These are phyloP conservation scores for Xylaria sp. DNA, from an alignment of 2,329 filamentous ascomycete genomes.

Conservation along the genomic window DNA sequence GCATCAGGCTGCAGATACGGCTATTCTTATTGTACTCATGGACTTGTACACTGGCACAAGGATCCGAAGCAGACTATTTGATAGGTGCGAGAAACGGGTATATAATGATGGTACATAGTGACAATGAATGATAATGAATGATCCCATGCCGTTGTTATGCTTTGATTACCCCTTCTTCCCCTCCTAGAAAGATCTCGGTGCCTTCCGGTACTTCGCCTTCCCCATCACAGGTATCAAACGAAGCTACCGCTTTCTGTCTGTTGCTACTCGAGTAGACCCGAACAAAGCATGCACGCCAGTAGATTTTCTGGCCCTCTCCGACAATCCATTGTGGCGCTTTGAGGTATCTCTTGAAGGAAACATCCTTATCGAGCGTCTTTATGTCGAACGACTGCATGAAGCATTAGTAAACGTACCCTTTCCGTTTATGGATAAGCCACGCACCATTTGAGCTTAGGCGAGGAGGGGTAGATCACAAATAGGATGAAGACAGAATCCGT, in stretches of 20 bases:
- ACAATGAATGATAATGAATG: too few relatives aligned
- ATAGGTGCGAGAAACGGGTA: too few relatives aligned
- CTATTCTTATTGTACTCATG: neutral
- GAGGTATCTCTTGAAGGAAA: neutral
- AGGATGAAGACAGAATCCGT: too few relatives aligned
- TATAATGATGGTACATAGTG: too few relatives aligned
- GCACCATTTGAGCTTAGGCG: too few relatives aligned
- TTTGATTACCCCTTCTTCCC: neutral
- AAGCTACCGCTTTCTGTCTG: neutral
- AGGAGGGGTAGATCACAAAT: too few relatives aligned
- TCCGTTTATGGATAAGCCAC: too few relatives aligned
- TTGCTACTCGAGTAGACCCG: neutral
- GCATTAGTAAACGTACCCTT: too few relatives aligned
- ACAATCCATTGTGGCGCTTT: neutral
- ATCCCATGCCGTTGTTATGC: neutral
- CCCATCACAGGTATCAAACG: neutral
- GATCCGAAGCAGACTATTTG: neutral
- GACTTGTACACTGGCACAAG: neutral
- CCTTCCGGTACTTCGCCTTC: neutral
- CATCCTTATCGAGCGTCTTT: neutral
- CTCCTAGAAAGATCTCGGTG: neutral
- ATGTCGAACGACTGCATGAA: neutral
- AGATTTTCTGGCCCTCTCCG: neutral
- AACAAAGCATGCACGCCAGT: neutral
- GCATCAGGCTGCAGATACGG: neutral